These are phyloP conservation scores for Fusarium coicis DNA, from an alignment of 2,329 filamentous ascomycete genomes.

Conservation along the genomic window DNA sequence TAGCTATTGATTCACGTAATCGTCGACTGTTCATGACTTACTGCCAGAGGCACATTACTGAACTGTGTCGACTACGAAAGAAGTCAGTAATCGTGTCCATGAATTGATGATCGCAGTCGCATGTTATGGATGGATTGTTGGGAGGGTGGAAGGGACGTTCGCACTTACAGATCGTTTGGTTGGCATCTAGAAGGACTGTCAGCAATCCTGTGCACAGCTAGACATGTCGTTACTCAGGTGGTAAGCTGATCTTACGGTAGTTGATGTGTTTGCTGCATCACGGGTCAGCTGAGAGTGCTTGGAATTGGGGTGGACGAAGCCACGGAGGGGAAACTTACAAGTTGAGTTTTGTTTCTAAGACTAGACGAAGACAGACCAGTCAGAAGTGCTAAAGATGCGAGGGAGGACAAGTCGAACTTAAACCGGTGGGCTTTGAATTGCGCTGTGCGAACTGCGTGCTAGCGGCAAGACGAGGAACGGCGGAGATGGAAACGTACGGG, in stretches of 20 bases:
- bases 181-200: not conserved
- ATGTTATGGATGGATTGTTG: not conserved
- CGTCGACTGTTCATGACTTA: not conserved
- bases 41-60: not conserved
- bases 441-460: not conserved
- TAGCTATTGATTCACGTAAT: not conserved
- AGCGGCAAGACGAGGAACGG: not conserved
- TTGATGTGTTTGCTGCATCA: accelerated
- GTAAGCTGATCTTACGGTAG: not conserved
- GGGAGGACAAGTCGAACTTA: not conserved
- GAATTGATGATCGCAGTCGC: not conserved
- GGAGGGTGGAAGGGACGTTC: not conserved
- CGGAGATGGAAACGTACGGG: not conserved
- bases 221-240: not conserved
- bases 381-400: not conserved
- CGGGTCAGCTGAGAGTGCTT: not conserved
- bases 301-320: not conserved
- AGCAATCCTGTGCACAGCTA: not conserved
- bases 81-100: not conserved
- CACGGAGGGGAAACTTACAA: not conserved
- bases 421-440: accelerated
- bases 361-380: not conserved
- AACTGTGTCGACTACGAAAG: accelerated
- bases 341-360: accelerated
- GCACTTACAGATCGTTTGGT: not conserved